Conservation (phyloP, 306 rosid species). For the Castanea sativa region DNA sequence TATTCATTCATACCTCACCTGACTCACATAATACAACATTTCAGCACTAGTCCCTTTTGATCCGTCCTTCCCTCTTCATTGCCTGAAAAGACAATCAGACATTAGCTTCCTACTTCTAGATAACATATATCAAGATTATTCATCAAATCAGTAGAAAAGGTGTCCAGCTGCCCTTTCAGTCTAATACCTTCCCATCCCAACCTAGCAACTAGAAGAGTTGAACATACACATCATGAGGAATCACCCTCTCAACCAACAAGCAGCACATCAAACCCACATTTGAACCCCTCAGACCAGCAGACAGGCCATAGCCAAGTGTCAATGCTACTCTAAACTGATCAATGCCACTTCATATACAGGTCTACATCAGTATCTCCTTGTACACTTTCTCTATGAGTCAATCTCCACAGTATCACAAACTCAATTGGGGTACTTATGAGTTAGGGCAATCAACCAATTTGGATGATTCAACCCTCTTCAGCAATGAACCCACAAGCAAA, state of each 20-base stretch:
- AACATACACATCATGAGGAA: background rate
- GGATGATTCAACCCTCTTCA: background rate
- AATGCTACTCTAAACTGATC: background rate
- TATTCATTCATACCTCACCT: constrained; percentile 32
- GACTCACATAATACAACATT: constrained; percentile 70
- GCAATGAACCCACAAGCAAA: background rate
- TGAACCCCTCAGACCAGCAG: background rate
- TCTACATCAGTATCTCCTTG: too few species aligned
- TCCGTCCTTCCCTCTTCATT: constrained; percentile 86
- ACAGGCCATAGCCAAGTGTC: background rate
- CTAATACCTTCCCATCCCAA: background rate
- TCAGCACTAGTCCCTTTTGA: constrained; percentile 88
- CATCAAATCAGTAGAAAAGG: background rate
- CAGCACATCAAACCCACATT: background rate
- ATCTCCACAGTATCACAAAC: background rate
- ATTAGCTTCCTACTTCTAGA: constrained; percentile 18
- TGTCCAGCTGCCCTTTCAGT: background rate
- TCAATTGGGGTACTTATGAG: background rate
- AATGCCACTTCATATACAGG: background rate
- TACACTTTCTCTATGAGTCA: too few species aligned
- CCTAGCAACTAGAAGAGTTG: background rate
- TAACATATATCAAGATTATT: background rate
- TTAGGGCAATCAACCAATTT: background rate
- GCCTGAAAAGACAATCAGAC: constrained; percentile 42
- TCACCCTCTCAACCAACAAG: background rate